Base-by-base conservation (phyloP, 2,329 filamentous ascomycete genomes). In the Rachicladosporium sp. region DNA sequence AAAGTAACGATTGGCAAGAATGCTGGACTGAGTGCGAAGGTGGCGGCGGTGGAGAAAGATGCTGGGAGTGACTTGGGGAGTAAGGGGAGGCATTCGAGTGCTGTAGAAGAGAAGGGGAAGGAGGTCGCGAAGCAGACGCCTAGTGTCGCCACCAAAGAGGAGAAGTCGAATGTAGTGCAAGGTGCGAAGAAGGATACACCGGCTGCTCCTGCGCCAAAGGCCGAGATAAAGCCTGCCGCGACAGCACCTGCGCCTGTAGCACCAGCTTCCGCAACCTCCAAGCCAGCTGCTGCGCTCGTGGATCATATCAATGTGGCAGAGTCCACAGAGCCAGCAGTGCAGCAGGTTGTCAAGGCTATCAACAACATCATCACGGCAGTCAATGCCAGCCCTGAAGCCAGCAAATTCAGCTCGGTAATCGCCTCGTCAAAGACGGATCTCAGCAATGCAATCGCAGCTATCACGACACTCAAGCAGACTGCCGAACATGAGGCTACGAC, bases 311-410 rank as follows among this genome's bases (percentile, higher is more conserved):
- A 73, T 37, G 74, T 93, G 15, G 71, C 76, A 39, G 75, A 86
- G 52, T 85, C 82, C 38, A 76, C 79, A 43, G 89, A 96, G 58
- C 83, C 85, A 21, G 74, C 94, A 29, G 83, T 96, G 13, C 87
- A 95, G 63, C 86, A 96, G 54, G 71, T 98, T 4, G 86, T 93
- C 43, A 89, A 85, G 66, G 89, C 94, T 66, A 73, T 98, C 52
- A 98, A 98, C 65, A 86, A 93, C 61, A 81, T 98, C 53, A 94
- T 98, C 57, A 79, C 84, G 6, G 85, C 93, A 35, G 80, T 95
- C 59, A 94, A 95, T 61, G 82, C 83, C 42, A 89, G 94, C 59
- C 76, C 80, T 45, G 76, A 84, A 42, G 76, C 80, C 46, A 73
- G 73, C 50, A 86, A 82, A 61, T 94, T 91, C 64, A 78, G 76